Percentiles rank a stretch among this genome's conserved stretches.
These are phyloP conservation scores for Saccharomycodes ludwigii DNA, from an alignment of 805 yeast genomes.

Conservation along the genomic window DNA sequence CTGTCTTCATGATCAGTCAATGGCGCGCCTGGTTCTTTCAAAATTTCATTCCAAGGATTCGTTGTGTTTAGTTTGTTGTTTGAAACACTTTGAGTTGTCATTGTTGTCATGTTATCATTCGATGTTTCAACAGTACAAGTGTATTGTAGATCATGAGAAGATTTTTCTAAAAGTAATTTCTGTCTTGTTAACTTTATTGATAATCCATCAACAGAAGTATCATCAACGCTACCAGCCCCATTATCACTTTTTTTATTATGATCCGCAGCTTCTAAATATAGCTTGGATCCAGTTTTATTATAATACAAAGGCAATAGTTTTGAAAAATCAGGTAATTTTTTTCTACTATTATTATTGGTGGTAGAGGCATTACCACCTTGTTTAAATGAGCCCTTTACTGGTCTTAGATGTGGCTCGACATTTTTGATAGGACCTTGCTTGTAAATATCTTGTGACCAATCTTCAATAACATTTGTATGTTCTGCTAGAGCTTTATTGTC, in stretches of 20 bases:
- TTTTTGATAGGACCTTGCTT: constrained; percentile 38
- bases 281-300: too few species aligned
- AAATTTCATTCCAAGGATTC: neutral
- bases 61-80: constrained; percentile 1
- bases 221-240: constrained; percentile 1
- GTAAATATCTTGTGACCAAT: constrained; percentile 66
- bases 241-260: constrained; percentile 11
- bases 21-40: too few species aligned
- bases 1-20: neutral
- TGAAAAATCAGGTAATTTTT: too few species aligned
- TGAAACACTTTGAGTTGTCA: constrained; percentile 50
- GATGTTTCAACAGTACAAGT: too few species aligned
- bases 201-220: constrained; percentile 3
- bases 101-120: constrained; percentile 43
- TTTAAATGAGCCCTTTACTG: too few species aligned
- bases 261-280: too few species aligned
- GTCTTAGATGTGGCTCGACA: constrained; percentile 41
- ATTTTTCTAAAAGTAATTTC: constrained; percentile 4
- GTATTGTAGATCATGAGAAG: neutral
- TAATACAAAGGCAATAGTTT: too few species aligned
- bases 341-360: too few species aligned
- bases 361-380: too few species aligned
- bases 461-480: constrained; percentile 60
- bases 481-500: constrained; percentile 47
- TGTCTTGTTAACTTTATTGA: constrained; percentile 1